Percentiles rank a stretch among this genome's conserved stretches.
Evolutionary conservation across 2,329 filamentous ascomycete species (phyloP).

Genomic region (Didymella lethalis): DNA sequence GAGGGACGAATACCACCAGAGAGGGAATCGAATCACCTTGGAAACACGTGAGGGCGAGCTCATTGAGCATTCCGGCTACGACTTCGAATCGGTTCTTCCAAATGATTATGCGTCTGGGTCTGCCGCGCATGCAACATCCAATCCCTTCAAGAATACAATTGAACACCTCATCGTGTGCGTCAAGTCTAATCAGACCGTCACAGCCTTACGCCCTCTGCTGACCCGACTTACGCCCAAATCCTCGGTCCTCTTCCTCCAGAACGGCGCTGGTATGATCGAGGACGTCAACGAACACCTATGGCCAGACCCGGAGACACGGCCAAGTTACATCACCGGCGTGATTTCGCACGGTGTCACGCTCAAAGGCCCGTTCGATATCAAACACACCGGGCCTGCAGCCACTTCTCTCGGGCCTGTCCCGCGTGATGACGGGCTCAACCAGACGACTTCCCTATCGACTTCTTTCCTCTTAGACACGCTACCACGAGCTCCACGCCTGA

Average conservation of each 20-base stretch:
- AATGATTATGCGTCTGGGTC: not conserved
- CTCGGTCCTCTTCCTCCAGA: constrained; percentile 78
- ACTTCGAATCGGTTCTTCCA: not conserved
- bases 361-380: constrained; percentile 58
- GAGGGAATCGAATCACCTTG: constrained; percentile 3
- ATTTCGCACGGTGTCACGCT: constrained; percentile 66
- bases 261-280: constrained; percentile 85
- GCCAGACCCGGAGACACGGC: constrained; percentile 67
- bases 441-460: constrained; percentile 52
- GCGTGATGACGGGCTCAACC: constrained; percentile 23
- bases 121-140: not conserved
- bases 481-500: constrained; percentile 67
- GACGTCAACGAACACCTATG: constrained; percentile 76
- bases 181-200: constrained; percentile 22
- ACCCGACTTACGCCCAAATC: constrained; percentile 71
- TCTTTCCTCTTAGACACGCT: constrained; percentile 71
- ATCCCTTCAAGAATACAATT: constrained; percentile 1
- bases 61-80: constrained; percentile 4
- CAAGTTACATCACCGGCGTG: constrained; percentile 78
- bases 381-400: constrained; percentile 66
- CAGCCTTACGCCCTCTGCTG: constrained; percentile 14
- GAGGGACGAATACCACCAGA: constrained; percentile 4
- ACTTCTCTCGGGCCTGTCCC: constrained; percentile 58
- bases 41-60: constrained; percentile 12
- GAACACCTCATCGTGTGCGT: constrained; percentile 21